These are phyloP conservation scores for Cenchrus purpureus DNA, from an alignment of 176 grass and related monocot genomes.

Conservation along the genomic window DNA sequence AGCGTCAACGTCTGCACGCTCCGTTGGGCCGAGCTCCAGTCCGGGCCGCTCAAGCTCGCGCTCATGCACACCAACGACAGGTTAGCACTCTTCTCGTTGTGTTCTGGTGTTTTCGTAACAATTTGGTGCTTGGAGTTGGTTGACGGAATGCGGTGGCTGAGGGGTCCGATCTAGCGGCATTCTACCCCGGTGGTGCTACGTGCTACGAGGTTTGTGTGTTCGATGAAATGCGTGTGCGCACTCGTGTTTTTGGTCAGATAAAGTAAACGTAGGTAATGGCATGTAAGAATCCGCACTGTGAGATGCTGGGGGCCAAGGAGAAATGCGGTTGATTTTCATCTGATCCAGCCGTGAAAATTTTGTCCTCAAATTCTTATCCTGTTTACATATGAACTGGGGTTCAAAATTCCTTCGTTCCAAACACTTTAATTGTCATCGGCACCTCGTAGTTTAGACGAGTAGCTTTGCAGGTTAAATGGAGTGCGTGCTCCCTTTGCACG, in stretches of 20 bases:
- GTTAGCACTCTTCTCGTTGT: constrained; percentile 9
- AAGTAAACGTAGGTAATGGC: neutral
- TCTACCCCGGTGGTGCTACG: neutral
- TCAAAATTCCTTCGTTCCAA: neutral
- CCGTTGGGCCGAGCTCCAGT: constrained; percentile 95
- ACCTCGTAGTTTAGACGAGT: neutral
- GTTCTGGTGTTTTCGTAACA: neutral
- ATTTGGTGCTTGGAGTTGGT: neutral
- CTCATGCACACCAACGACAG: constrained; percentile 84
- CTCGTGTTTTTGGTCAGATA: neutral
- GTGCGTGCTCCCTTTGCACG: neutral
- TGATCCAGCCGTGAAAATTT: neutral
- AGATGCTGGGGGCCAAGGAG: neutral
- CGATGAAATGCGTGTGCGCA: constrained; percentile 16
- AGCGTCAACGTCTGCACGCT: constrained; percentile 75
- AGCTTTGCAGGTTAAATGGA: neutral
- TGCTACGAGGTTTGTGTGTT: neutral
- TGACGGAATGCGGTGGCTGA: neutral
- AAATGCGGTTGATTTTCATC: neutral
- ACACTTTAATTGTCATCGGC: neutral
- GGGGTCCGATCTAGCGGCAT: neutral
- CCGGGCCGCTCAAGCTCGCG: constrained; percentile 84
- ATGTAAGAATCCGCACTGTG: neutral
- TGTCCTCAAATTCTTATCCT: neutral
- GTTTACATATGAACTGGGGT: neutral